Evolutionary conservation across 805 yeast genomes (phyloP).

Genomic region (Zygotorulaspora florentina): DNA sequence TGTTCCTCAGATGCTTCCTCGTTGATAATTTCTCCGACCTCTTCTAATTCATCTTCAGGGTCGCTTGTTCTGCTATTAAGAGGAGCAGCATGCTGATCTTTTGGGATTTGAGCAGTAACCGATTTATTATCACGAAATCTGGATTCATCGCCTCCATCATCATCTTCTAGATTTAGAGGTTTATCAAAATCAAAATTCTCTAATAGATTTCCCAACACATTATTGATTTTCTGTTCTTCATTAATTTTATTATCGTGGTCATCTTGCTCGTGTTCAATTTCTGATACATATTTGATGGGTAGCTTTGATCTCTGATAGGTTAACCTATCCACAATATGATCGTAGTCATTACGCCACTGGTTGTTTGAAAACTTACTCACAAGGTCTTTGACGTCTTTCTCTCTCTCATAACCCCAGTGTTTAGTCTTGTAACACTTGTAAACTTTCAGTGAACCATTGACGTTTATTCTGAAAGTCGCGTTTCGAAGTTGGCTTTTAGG

Average conservation of each 20-base stretch:
- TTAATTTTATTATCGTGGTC: slow-evolving; percentile 37
- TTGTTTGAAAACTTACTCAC: slow-evolving; percentile 60
- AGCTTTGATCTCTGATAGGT: slow-evolving; percentile 30
- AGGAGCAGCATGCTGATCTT: too few species aligned
- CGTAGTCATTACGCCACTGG: slow-evolving; percentile 75
- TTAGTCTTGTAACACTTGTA: slow-evolving; percentile 67
- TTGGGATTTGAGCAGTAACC: neutral
- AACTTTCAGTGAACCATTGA: slow-evolving; percentile 53
- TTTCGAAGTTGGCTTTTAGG: slow-evolving; percentile 35
- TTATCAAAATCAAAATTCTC: slow-evolving; percentile 49
- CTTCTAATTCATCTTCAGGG: slow-evolving; percentile 20
- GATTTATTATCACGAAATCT: neutral
- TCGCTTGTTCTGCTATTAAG: neutral
- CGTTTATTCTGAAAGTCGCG: slow-evolving; percentile 61
- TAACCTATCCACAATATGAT: slow-evolving; percentile 68
- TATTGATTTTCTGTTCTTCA: slow-evolving; percentile 44
- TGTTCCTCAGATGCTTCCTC: slow-evolving; percentile 35
- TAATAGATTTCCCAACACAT: slow-evolving; percentile 47
- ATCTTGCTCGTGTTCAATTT: slow-evolving; percentile 11
- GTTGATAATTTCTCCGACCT: slow-evolving; percentile 17
- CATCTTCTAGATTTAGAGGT: slow-evolving; percentile 45
- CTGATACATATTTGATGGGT: slow-evolving; percentile 8
- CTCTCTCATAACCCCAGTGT: slow-evolving; percentile 87
- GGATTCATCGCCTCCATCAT: slow-evolving; percentile 15
- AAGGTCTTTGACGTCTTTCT: slow-evolving; percentile 55